Evolutionary conservation across 2,329 filamentous ascomycete species (phyloP).

Genomic region (Fusarium concolor): DNA sequence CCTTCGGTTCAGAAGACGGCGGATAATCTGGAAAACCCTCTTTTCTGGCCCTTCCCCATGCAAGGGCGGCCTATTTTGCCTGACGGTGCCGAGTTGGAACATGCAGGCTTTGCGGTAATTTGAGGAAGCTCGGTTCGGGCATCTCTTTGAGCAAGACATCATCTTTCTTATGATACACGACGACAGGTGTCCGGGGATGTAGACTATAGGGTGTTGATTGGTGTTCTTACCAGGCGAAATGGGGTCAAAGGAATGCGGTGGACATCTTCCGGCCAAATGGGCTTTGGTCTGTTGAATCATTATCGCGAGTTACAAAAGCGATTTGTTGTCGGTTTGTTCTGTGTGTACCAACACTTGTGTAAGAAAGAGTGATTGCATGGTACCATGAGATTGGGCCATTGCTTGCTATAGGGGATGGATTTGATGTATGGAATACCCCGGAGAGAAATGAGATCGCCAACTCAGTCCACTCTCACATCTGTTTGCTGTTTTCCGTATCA

Average conservation of each 20-base stretch:
- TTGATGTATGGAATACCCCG: not conserved
- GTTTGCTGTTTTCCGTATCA: not conserved
- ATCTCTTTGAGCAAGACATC: not conserved
- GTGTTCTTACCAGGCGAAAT: slow-evolving; percentile 22
- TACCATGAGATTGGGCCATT: not conserved
- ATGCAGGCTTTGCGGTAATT: slow-evolving; percentile 62
- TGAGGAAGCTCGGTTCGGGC: not conserved
- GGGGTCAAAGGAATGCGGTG: not conserved
- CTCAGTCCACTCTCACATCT: not conserved
- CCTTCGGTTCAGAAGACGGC: slow-evolving; percentile 45
- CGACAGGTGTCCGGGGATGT: not conserved
- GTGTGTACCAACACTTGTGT: not conserved
- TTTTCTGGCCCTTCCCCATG: slow-evolving; percentile 72
- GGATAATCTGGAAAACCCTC: slow-evolving; percentile 61
- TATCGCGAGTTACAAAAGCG: slow-evolving; percentile 5
- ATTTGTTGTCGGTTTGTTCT: not conserved
- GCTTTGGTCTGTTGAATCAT: slow-evolving; percentile 12
- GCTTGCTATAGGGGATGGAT: not conserved
- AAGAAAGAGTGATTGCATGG: not conserved
- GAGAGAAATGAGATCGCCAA: not conserved
- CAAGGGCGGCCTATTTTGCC: slow-evolving; percentile 67
- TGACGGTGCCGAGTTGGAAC: slow-evolving; percentile 58
- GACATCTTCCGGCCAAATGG: slow-evolving; percentile 24
- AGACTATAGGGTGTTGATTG: not conserved
- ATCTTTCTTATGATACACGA: not conserved